A percentile compares a stretch with the other conserved stretches of the same genome.
phyloP scores from a whole-genome alignment of 192 early-diverging fungal species.

The Backusella westeae region DNA sequence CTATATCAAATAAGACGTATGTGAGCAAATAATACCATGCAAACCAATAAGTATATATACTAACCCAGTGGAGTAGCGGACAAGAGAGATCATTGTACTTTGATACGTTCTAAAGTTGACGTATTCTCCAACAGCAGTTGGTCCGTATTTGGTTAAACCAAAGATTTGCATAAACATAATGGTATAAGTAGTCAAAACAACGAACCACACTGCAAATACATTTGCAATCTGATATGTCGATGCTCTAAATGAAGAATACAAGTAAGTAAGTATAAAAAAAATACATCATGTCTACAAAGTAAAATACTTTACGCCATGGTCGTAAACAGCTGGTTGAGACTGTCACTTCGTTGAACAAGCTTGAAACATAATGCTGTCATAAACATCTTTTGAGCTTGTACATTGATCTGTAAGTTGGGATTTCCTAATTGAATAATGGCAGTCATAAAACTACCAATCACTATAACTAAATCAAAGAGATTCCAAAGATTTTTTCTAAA shows the following conservation, averaged over 20 bases:
- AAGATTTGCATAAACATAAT: conserved; percentile 66
- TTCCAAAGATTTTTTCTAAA: conserved; percentile 54
- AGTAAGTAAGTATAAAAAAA: background rate
- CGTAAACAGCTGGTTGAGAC: conserved; percentile 58
- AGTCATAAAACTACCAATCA: conserved; percentile 48
- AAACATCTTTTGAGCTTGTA: conserved; percentile 56
- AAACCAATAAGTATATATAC: background rate
- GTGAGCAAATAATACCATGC: background rate
- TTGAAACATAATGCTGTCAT: conserved; percentile 55
- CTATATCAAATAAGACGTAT: conserved; percentile 26
- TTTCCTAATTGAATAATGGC: conserved; percentile 25
- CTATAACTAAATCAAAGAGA: conserved; percentile 64
- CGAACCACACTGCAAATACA: conserved; percentile 58
- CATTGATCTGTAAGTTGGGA: conserved; percentile 30
- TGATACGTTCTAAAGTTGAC: conserved; percentile 52
- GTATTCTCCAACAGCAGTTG: conserved; percentile 39
- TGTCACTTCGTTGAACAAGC: conserved; percentile 54
- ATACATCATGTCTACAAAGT: background rate
- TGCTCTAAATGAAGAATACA: conserved; percentile 15
- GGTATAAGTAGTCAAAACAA: conserved; percentile 51
- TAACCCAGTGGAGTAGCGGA: conserved; percentile 56
- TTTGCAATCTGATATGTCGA: conserved; percentile 45
- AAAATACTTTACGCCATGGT: conserved; percentile 52
- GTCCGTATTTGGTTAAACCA: conserved; percentile 55
- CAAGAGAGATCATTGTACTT: conserved; percentile 44